Conservation (phyloP, 1,284 basidiomycete species). For the Cryptococcus sp. region DNA sequence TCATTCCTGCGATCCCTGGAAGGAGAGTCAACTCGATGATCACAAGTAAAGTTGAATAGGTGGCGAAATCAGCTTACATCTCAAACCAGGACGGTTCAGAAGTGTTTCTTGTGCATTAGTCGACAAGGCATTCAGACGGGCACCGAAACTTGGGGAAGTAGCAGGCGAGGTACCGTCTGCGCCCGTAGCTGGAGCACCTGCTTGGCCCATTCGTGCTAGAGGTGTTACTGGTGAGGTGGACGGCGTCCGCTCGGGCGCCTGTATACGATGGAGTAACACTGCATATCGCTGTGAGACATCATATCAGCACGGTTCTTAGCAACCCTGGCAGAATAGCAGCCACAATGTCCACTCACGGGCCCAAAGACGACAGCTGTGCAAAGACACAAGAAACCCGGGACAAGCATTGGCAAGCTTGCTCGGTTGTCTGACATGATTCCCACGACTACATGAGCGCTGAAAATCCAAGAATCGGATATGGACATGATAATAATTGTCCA, state of each 20-base stretch:
- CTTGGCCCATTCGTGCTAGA: slow-evolving; percentile 25
- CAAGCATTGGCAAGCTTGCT: slow-evolving; percentile 72
- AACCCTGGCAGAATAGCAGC: background rate
- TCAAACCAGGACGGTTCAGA: slow-evolving; percentile 1
- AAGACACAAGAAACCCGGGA: slow-evolving; percentile 70
- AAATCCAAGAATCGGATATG: slow-evolving; percentile 74
- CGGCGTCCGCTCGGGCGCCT: slow-evolving; percentile 69
- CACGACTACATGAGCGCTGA: slow-evolving; percentile 80
- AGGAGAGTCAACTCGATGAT: background rate
- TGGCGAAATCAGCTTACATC: background rate
- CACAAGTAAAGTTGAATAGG: background rate
- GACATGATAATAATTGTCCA: slow-evolving; percentile 78
- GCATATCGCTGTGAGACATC: slow-evolving; percentile 68
- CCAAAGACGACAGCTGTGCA: slow-evolving; percentile 52
- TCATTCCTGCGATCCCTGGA: slow-evolving; percentile 15
- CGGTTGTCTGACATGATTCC: slow-evolving; percentile 77
- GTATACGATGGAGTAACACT: slow-evolving; percentile 74
- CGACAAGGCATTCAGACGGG: no score
- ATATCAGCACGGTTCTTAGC: background rate
- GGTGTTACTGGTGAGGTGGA: slow-evolving; percentile 35
- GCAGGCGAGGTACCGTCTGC: slow-evolving; percentile 18
- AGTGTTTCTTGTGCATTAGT: background rate
- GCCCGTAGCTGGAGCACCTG: slow-evolving; percentile 25
- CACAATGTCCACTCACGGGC: slow-evolving; percentile 35
- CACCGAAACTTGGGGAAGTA: background rate